A percentile compares a stretch with the other conserved stretches of the same genome.
These are phyloP conservation scores for Geranium rotundifolium DNA, from an alignment of 345 rosid genomes.

Conservation along the genomic window DNA sequence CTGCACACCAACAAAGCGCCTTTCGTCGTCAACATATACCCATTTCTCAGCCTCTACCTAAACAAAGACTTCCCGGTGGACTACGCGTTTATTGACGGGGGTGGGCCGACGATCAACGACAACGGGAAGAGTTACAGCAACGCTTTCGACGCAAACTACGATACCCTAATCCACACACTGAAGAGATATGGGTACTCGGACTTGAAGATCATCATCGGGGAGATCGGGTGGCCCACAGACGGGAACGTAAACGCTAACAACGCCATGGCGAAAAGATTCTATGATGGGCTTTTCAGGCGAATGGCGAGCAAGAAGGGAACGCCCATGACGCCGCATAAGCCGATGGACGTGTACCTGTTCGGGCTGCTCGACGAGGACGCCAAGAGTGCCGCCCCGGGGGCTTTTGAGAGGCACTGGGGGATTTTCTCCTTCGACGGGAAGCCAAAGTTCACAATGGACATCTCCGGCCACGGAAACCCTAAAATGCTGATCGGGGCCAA, in stretches of 20 bases:
- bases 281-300: slow-evolving; percentile 55
- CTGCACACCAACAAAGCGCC: slow-evolving; percentile 37
- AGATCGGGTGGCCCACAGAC: slow-evolving; percentile 94
- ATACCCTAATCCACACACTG: slow-evolving; percentile 63
- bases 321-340: slow-evolving; percentile 41
- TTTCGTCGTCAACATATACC: slow-evolving; percentile 80
- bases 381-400: slow-evolving; percentile 65
- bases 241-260: slow-evolving; percentile 29
- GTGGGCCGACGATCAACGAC: slow-evolving; percentile 23
- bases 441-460: slow-evolving; percentile 60
- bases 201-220: slow-evolving; percentile 62
- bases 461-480: slow-evolving; percentile 41
- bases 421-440: slow-evolving; percentile 60
- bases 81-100: slow-evolving; percentile 46
- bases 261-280: slow-evolving; percentile 44
- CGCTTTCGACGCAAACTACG: slow-evolving; percentile 84
- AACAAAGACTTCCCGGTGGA: slow-evolving; percentile 48
- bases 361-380: slow-evolving; percentile 59
- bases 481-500: slow-evolving; percentile 46
- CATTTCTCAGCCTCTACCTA: slow-evolving; percentile 63
- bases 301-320: slow-evolving; percentile 44
- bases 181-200: slow-evolving; percentile 31
- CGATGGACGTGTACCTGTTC: slow-evolving; percentile 49
- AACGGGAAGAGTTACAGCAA: slow-evolving; percentile 29
- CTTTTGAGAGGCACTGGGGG: slow-evolving; percentile 90